phyloP scores from a whole-genome alignment of 2,329 filamentous ascomycete genomes.

The Xylaria sp. region DNA sequence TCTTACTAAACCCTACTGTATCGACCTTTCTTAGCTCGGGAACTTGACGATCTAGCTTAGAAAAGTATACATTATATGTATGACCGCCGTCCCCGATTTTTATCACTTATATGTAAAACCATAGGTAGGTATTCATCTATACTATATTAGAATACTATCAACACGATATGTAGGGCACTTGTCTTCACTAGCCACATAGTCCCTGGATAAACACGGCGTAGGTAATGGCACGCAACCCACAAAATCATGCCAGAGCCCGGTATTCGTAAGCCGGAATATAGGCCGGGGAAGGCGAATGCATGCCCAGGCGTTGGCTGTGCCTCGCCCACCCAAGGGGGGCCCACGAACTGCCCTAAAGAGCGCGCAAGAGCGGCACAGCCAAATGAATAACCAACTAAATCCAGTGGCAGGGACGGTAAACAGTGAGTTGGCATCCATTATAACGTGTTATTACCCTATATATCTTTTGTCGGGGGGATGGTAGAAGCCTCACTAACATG shows the following conservation, averaged over 20 bases:
- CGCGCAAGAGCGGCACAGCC: conserved; percentile 28
- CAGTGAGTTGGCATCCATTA: conserved; percentile 1
- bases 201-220: background rate
- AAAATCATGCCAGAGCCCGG: background rate
- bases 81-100: background rate
- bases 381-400: conserved; percentile 20
- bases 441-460: background rate
- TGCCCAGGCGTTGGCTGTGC: conserved; percentile 17
- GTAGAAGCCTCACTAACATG: background rate
- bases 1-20: background rate
- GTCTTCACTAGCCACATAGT: background rate
- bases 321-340: conserved; percentile 16
- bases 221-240: background rate
- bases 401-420: background rate
- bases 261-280: background rate
- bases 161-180: too few relatives aligned
- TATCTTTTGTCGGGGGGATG: background rate
- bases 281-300: conserved; percentile 3
- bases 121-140: background rate
- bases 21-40: background rate
- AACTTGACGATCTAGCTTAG: conserved; percentile 1
- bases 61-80: background rate
- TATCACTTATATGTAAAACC: background rate
- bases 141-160: background rate
- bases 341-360: conserved; percentile 20